These are phyloP conservation scores for Coemansia sp. DNA, from an alignment of 192 early-diverging fungal genomes.

Conservation along the genomic window DNA sequence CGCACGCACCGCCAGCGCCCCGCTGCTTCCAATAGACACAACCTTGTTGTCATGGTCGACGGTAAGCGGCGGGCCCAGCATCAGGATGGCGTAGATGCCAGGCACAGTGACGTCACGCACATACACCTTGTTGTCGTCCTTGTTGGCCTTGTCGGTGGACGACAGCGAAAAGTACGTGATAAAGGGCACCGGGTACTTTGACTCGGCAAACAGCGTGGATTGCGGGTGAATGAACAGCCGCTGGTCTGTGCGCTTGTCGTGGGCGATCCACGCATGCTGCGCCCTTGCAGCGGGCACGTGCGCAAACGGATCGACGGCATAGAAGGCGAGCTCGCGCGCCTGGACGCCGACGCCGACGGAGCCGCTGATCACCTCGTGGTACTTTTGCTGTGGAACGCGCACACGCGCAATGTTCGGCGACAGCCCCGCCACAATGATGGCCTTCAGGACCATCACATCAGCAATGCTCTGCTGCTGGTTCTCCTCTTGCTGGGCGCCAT, in stretches of 20 bases:
- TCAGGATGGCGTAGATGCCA: slow-evolving; percentile 69
- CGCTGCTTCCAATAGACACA: slow-evolving; percentile 59
- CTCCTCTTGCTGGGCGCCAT: too few relatives aligned
- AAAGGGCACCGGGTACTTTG: slow-evolving; percentile 66
- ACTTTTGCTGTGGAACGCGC: slow-evolving; percentile 70
- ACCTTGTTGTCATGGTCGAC: slow-evolving; percentile 74
- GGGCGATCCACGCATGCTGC: slow-evolving; percentile 9
- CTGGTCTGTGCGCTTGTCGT: slow-evolving; percentile 52
- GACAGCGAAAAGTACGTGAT: slow-evolving; percentile 72
- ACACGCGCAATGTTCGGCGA: slow-evolving; percentile 82
- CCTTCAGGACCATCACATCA: slow-evolving; percentile 64
- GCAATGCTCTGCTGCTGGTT: not conserved
- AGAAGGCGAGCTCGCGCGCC: slow-evolving; percentile 75
- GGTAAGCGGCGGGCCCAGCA: slow-evolving; percentile 81
- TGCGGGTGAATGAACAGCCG: slow-evolving; percentile 86
- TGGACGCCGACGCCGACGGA: slow-evolving; percentile 71
- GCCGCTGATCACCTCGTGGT: slow-evolving; percentile 72
- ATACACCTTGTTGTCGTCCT: slow-evolving; percentile 24
- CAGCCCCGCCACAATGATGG: slow-evolving; percentile 79
- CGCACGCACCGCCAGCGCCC: slow-evolving; percentile 68
- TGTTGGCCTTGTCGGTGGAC: not conserved
- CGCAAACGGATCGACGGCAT: slow-evolving; percentile 43
- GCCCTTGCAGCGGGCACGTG: not conserved
- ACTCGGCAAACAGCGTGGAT: slow-evolving; percentile 68
- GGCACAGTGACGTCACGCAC: slow-evolving; percentile 64